Conservation (phyloP, 148 eudicot genomes). For the Cornus kousa region DNA sequence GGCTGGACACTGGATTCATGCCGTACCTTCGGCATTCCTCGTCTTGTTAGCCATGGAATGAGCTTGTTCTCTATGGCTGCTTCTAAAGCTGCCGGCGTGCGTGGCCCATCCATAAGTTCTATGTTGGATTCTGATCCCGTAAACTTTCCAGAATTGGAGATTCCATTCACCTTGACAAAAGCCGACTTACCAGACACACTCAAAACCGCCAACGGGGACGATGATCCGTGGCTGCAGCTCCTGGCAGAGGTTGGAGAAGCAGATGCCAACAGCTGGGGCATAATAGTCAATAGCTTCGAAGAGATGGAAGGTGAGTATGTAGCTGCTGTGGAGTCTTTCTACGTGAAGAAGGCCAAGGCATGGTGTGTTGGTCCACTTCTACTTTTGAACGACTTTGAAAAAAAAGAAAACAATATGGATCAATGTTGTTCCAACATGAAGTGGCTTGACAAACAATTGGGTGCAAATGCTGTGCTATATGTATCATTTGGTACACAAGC, state of each 20-base stretch:
- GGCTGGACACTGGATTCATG: slow-evolving; percentile 27
- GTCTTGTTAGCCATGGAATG: slow-evolving; percentile 35
- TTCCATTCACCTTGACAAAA: slow-evolving; percentile 24
- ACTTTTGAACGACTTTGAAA: neutral
- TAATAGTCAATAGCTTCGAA: slow-evolving; percentile 18
- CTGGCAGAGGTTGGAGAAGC: slow-evolving; percentile 9
- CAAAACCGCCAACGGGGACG: neutral
- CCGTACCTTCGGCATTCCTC: slow-evolving; percentile 25
- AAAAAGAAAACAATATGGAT: neutral
- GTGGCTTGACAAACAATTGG: slow-evolving; percentile 19
- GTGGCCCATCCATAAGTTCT: neutral
- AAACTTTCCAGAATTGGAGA: slow-evolving; percentile 10
- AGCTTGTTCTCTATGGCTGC: slow-evolving; percentile 24
- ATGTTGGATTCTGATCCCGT: neutral
- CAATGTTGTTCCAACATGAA: neutral
- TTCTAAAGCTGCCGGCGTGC: neutral
- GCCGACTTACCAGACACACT: slow-evolving; percentile 19
- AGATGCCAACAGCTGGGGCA: slow-evolving; percentile 24
- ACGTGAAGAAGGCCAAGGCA: slow-evolving; percentile 13
- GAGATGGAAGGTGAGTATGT: slow-evolving; percentile 27
- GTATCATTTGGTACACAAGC: slow-evolving; percentile 36
- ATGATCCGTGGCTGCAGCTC: slow-evolving; percentile 7
- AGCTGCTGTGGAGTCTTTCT: slow-evolving; percentile 15
- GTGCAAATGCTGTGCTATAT: slow-evolving; percentile 16
- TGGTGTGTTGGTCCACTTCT: slow-evolving; percentile 40